A percentile compares a stretch with the other conserved stretches of the same genome.
phyloP scores from a whole-genome alignment of 805 yeast species.

The Limtongia smithiae region DNA sequence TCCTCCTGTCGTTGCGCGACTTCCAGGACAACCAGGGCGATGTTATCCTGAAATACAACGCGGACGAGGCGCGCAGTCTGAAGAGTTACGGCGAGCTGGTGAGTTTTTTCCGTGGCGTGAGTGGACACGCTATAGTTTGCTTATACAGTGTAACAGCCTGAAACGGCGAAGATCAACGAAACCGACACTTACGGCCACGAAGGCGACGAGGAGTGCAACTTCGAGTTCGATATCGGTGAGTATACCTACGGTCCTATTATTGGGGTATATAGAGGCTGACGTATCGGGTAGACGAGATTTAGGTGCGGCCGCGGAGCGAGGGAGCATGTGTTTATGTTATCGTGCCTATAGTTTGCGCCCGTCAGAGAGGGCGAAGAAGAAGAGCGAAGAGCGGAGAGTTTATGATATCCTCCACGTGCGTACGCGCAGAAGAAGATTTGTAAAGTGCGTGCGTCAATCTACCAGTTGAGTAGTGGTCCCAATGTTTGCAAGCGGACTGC shows the following conservation, averaged over 20 bases:
- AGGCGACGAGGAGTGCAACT: slow-evolving; percentile 95
- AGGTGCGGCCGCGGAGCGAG: slow-evolving; percentile 27
- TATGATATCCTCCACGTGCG: no score
- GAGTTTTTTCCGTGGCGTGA: background rate
- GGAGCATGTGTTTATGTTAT: background rate
- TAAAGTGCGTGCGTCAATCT: no score
- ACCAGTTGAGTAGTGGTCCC: no score
- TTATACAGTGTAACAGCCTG: slow-evolving; percentile 53
- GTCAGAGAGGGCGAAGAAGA: no score
- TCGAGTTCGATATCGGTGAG: slow-evolving; percentile 80
- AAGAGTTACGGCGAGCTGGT: slow-evolving; percentile 87
- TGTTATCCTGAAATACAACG: slow-evolving; percentile 91
- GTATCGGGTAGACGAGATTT: slow-evolving; percentile 62
- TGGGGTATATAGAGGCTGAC: background rate
- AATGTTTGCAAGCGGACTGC: no score
- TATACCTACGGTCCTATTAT: background rate
- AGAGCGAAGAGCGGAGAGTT: no score
- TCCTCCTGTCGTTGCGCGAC: slow-evolving; percentile 92
- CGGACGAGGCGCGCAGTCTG: slow-evolving; percentile 96
- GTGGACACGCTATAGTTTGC: background rate
- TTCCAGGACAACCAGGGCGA: slow-evolving; percentile 98
- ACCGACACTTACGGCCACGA: slow-evolving; percentile 96
- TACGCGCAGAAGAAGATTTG: no score
- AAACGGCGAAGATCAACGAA: slow-evolving; percentile 94
- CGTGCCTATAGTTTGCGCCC: background rate